phyloP scores from a whole-genome alignment of 2,329 filamentous ascomycete genomes.

The Rutstroemia sp. region DNA sequence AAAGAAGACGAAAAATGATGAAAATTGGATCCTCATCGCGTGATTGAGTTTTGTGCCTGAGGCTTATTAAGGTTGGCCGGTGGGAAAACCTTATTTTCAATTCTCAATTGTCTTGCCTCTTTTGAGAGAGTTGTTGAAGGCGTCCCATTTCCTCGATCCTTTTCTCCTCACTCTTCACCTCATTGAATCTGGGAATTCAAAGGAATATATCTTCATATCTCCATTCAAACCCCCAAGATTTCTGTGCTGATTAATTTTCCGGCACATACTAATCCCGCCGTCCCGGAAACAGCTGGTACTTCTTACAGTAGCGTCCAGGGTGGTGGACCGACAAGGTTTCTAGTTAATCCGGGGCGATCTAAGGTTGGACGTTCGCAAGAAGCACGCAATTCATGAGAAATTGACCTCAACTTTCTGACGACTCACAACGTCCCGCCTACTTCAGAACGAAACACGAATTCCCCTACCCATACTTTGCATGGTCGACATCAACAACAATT shows the following conservation, averaged over 20 bases:
- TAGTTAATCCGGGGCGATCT: neutral
- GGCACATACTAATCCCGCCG: no score
- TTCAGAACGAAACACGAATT: neutral
- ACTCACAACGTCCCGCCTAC: neutral
- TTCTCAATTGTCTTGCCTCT: no score
- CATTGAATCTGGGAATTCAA: no score
- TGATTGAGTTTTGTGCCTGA: neutral
- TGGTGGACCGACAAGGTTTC: neutral
- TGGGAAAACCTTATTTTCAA: neutral
- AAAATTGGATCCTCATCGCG: neutral
- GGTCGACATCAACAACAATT: neutral
- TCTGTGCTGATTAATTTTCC: no score
- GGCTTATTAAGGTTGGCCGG: neutral
- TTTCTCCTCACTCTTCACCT: no score
- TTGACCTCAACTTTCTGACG: neutral
- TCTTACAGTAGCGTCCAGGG: no score
- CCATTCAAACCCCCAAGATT: no score
- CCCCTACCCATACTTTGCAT: neutral
- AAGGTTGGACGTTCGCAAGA: neutral
- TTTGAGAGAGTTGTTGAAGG: no score
- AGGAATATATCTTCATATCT: no score
- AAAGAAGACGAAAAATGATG: neutral
- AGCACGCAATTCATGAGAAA: neutral
- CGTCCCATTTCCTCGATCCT: no score
- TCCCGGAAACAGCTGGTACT: no score